phyloP scores from a whole-genome alignment of 352 stramenopile species.

The Thraustochytrium sp. region DNA sequence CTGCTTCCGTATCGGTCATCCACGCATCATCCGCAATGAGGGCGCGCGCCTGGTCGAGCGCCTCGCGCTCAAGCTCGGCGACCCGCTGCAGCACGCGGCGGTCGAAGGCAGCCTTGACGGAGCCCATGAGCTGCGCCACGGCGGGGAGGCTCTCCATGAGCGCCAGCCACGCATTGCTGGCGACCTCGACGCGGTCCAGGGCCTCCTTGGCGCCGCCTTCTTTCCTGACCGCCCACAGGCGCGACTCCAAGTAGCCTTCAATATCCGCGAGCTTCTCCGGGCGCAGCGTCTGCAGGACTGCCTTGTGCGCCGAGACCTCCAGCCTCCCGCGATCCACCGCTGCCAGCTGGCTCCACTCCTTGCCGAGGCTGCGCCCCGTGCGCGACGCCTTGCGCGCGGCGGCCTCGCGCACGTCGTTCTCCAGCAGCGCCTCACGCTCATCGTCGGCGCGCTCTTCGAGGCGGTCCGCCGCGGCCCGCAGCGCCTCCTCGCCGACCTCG shows the following conservation, averaged over 20 bases:
- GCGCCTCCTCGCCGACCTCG: too few relatives aligned
- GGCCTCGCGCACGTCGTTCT: too few relatives aligned
- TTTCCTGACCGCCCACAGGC: neutral
- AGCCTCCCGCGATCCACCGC: neutral
- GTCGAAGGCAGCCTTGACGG: neutral
- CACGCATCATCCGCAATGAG: neutral
- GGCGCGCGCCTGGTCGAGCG: neutral
- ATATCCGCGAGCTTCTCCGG: constrained; percentile 12
- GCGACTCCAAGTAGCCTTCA: neutral
- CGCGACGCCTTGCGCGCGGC: too few relatives aligned
- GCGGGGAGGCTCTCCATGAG: constrained; percentile 10
- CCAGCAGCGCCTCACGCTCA: too few relatives aligned
- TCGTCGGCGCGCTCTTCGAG: too few relatives aligned
- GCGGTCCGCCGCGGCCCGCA: too few relatives aligned
- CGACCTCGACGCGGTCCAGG: neutral
- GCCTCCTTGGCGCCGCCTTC: neutral
- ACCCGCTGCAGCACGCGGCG: neutral
- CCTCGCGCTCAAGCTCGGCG: neutral
- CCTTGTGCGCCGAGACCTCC: neutral
- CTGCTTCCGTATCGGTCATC: neutral
- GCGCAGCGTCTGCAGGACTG: neutral
- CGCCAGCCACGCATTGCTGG: constrained; percentile 16
- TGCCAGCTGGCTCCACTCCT: neutral
- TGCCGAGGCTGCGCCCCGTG: neutral
- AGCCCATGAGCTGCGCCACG: neutral